Conservation (phyloP, 805 yeast species). For the Pichia scutulata region DNA sequence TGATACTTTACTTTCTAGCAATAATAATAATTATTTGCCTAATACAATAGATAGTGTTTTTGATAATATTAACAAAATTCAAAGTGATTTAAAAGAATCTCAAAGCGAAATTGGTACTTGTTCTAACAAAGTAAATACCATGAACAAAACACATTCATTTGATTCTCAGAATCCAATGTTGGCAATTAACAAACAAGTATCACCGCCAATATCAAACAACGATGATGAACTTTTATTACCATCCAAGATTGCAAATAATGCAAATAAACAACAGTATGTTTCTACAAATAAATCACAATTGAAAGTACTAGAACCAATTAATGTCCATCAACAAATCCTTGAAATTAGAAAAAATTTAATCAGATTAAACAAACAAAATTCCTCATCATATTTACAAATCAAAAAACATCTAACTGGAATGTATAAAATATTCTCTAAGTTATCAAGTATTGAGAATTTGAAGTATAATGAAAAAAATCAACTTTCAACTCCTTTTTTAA, state of each 20-base stretch:
- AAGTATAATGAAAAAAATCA: background rate
- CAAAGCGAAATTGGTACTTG: background rate
- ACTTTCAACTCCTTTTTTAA: constrained; percentile 2
- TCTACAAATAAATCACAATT: background rate
- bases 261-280: background rate
- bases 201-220: background rate
- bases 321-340: background rate
- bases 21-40: background rate
- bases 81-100: background rate
- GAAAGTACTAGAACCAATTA: background rate
- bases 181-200: background rate
- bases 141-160: background rate
- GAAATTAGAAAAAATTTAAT: background rate
- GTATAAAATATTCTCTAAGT: background rate
- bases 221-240: background rate
- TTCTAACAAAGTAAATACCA: too few relatives aligned
- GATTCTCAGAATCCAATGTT: background rate
- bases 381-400: background rate
- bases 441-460: background rate
- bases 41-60: background rate
- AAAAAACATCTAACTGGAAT: background rate
- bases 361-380: background rate
- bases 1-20: background rate
- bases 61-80: background rate
- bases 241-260: background rate